phyloP scores from a whole-genome alignment of 1,284 basidiomycete genomes.

The Rhodotorula sp. region DNA sequence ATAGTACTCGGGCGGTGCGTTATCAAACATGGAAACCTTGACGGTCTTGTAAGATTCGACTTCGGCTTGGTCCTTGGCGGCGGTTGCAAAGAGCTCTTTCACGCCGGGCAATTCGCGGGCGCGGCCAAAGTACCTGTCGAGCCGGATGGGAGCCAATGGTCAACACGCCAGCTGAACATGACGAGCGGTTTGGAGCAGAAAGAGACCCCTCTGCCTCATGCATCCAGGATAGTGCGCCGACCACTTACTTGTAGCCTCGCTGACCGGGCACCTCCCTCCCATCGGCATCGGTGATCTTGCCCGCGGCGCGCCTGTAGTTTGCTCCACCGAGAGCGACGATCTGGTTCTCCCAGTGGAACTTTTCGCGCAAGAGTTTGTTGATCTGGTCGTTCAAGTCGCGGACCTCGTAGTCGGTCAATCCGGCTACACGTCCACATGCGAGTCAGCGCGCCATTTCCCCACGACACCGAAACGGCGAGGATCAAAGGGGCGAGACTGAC shows the following conservation, averaged over 20 bases:
- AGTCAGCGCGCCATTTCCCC: neutral
- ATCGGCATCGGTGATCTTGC: conserved; percentile 87
- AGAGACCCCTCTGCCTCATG: too few species aligned
- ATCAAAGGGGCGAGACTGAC: conserved; percentile 55
- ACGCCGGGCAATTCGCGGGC: conserved; percentile 96
- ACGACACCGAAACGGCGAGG: too few species aligned
- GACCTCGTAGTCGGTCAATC: conserved; percentile 91
- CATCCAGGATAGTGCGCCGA: too few species aligned
- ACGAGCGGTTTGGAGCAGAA: too few species aligned
- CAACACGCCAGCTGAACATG: too few species aligned
- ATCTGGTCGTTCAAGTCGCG: conserved; percentile 98
- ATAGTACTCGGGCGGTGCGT: conserved; percentile 84
- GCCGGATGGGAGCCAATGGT: too few species aligned
- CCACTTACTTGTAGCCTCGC: conserved; percentile 91
- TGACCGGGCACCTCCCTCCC: conserved; percentile 93
- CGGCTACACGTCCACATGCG: conserved; percentile 57
- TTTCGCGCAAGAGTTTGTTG: conserved; percentile 92
- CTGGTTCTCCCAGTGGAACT: conserved; percentile 96
- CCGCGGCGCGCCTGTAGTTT: conserved; percentile 82
- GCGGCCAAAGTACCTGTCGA: conserved; percentile 96
- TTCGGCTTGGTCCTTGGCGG: conserved; percentile 76
- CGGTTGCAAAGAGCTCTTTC: conserved; percentile 82
- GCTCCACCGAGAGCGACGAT: conserved; percentile 92
- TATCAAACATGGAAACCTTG: conserved; percentile 59
- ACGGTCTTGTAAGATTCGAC: conserved; percentile 75